Conservation (phyloP, 2,329 filamentous ascomycete genomes). For the Fusarium camptoceras region DNA sequence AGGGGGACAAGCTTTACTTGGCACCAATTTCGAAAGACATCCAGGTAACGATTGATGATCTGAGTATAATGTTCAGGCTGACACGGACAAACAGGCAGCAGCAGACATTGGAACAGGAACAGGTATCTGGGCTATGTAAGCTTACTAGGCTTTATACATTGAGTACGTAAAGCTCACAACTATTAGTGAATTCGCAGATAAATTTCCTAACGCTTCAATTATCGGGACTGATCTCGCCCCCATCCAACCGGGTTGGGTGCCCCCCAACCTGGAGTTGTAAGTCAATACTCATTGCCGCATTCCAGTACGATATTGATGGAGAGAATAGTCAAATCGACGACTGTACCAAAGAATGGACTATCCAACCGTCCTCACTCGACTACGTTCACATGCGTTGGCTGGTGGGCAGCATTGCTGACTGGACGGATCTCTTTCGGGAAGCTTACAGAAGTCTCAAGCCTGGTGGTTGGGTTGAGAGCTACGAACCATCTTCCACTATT, state of each 20-base stretch:
- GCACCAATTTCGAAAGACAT: not conserved
- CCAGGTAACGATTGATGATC: not conserved
- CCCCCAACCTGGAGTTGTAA: slow-evolving; percentile 3
- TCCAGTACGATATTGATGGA: rapidly evolving
- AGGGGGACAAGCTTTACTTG: not conserved
- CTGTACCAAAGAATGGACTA: slow-evolving; percentile 5
- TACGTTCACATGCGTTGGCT: slow-evolving; percentile 20
- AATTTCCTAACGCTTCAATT: not conserved
- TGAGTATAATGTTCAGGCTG: rapidly evolving
- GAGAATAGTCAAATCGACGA: slow-evolving; percentile 3
- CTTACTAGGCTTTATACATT: rapidly evolving
- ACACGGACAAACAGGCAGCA: not conserved
- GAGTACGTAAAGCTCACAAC: rapidly evolving
- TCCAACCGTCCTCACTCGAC: not conserved
- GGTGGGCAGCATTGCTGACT: not conserved
- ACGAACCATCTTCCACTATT: not conserved
- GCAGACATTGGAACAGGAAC: slow-evolving; percentile 13
- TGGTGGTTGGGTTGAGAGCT: slow-evolving; percentile 8
- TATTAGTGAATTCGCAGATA: not conserved
- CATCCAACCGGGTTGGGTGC: slow-evolving; percentile 13
- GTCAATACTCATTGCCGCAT: rapidly evolving
- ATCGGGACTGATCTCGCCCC: slow-evolving; percentile 6
- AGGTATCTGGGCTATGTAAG: slow-evolving; percentile 23
- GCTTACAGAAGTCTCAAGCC: not conserved
- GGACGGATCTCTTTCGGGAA: not conserved